Conservation (phyloP, 352 stramenopile species). For the Globisporangium cylindrosporum region DNA sequence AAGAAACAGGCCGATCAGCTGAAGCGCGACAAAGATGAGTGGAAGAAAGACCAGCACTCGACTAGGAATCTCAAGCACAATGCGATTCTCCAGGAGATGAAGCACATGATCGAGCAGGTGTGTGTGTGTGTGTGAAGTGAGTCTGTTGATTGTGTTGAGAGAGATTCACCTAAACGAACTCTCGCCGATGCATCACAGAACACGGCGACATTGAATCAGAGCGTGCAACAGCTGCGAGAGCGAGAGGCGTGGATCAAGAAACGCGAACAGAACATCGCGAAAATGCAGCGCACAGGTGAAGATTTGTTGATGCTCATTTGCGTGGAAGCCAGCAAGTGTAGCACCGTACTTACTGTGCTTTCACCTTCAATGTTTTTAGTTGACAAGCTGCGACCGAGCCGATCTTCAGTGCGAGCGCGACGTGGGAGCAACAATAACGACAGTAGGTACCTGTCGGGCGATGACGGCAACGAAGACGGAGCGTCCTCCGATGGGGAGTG, state of each 20-base stretch:
- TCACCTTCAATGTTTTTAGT: neutral
- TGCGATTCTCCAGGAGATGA: conserved; percentile 54
- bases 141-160: neutral
- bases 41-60: conserved; percentile 32
- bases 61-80: conserved; percentile 15
- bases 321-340: too few relatives aligned
- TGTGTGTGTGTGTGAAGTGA: neutral
- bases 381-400: conserved; percentile 9
- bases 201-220: conserved; percentile 42
- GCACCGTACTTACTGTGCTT: too few relatives aligned
- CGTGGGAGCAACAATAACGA: conserved; percentile 9
- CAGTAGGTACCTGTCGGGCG: conserved; percentile 9
- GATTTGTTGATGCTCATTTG: neutral
- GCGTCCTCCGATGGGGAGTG: conserved; percentile 12
- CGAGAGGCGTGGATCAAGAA: conserved; percentile 49
- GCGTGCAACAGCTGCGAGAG: conserved; percentile 42
- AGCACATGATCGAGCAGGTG: conserved; percentile 62
- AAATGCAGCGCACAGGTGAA: conserved; percentile 32
- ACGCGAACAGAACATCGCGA: conserved; percentile 41
- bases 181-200: conserved; percentile 21
- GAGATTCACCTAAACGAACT: neutral
- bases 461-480: neutral
- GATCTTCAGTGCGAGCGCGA: conserved; percentile 1
- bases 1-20: conserved; percentile 53
- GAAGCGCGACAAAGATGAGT: conserved; percentile 48